Evolutionary conservation across 768 basidiomycete species (phyloP).

Genomic region (Mrakia frigida): DNA sequence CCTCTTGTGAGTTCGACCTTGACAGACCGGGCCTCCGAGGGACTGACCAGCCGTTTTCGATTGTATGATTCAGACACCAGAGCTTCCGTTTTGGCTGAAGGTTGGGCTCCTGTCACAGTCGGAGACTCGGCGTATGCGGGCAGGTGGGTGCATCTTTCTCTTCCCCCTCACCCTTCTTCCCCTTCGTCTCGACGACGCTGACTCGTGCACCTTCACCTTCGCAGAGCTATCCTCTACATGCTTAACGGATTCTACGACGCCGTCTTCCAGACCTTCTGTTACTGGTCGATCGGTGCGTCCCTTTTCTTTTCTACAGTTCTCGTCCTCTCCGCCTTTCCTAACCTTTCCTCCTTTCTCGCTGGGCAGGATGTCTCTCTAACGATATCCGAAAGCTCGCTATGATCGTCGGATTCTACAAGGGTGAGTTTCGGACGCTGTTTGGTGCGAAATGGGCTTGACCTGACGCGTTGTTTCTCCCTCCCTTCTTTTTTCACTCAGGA

Average conservation of each 20-base stretch:
- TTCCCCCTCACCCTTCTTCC: not conserved
- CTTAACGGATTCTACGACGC: slow-evolving; percentile 14
- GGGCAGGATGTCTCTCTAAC: slow-evolving; percentile 69
- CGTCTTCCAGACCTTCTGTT: not conserved
- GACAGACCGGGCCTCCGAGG: too few relatives aligned
- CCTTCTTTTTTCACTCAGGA: too few relatives aligned
- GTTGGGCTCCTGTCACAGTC: not conserved
- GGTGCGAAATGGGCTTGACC: too few relatives aligned
- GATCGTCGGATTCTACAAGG: slow-evolving; percentile 59
- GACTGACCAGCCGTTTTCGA: too few relatives aligned
- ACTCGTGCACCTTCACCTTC: not conserved
- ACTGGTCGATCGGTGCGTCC: slow-evolving; percentile 1
- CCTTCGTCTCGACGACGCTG: not conserved
- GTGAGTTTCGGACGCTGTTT: too few relatives aligned
- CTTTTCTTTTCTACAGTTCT: not conserved
- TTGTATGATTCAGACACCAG: too few relatives aligned
- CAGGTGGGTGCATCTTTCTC: not conserved
- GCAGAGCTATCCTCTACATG: not conserved
- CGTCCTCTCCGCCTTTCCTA: not conserved
- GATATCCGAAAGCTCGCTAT: slow-evolving; percentile 72
- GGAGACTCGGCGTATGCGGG: not conserved
- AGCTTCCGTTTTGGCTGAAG: not conserved
- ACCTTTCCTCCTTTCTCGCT: not conserved
- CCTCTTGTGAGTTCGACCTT: too few relatives aligned
- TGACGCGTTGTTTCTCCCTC: too few relatives aligned